These are phyloP conservation scores for Astrothelium macrocarpum DNA, from an alignment of 495 filamentous ascomycete genomes.

Conservation along the genomic window DNA sequence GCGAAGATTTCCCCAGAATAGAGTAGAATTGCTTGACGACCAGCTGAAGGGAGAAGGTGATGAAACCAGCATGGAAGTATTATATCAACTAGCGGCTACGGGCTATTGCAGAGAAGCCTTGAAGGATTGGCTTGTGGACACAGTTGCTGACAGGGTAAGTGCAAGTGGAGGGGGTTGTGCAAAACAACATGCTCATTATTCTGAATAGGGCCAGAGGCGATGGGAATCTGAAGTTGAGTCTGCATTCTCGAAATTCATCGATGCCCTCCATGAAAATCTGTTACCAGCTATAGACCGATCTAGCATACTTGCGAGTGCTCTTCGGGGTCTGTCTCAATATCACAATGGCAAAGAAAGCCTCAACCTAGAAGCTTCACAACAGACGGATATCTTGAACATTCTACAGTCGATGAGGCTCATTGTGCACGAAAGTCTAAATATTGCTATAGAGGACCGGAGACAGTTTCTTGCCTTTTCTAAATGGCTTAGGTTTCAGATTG, in stretches of 20 bases:
- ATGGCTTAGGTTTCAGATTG: conserved; percentile 82
- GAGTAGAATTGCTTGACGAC: conserved; percentile 43
- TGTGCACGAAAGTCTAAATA: conserved; percentile 59
- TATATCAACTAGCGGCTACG: conserved; percentile 80
- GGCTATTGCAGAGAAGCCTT: conserved; percentile 68
- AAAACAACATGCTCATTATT: background rate
- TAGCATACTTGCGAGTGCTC: conserved; percentile 66
- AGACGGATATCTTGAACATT: conserved; percentile 20
- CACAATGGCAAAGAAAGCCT: conserved; percentile 57
- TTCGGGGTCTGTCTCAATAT: conserved; percentile 80
- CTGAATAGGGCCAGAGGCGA: conserved; percentile 74
- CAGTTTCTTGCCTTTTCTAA: conserved; percentile 69
- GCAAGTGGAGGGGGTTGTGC: background rate
- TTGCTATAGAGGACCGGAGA: conserved; percentile 65
- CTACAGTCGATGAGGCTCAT: conserved; percentile 51
- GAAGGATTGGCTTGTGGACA: conserved; percentile 83
- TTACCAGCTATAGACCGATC: conserved; percentile 79
- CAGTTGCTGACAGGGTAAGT: conserved; percentile 69
- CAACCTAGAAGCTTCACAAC: conserved; percentile 46
- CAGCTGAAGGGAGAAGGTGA: conserved; percentile 49
- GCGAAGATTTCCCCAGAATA: background rate
- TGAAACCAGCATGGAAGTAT: conserved; percentile 58
- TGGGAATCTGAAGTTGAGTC: conserved; percentile 81
- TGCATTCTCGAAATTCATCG: conserved; percentile 67
- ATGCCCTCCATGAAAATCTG: conserved; percentile 74